Evolutionary conservation across 306 rosid species (phyloP).

Genomic region (Myrica gale): DNA sequence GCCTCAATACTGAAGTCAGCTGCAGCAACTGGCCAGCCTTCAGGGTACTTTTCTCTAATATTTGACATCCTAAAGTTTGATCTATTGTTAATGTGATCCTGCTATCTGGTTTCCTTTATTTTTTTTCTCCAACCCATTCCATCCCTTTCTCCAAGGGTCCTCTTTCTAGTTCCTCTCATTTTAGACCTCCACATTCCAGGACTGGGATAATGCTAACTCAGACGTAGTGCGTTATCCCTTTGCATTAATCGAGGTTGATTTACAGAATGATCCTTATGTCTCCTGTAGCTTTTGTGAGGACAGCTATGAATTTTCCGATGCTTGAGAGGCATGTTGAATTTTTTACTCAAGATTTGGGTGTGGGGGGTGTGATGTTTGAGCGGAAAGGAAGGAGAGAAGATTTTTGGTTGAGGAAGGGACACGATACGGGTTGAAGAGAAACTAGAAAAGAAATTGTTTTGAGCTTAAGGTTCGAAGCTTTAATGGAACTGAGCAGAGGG

Average conservation of each 20-base stretch:
- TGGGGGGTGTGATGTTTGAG: not conserved
- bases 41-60: conserved; percentile 57
- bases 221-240: not conserved
- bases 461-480: not conserved
- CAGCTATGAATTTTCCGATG: not conserved
- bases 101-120: not conserved
- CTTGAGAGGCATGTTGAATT: not conserved
- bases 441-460: not conserved
- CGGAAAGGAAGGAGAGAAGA: not conserved
- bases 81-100: not conserved
- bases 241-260: not conserved
- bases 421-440: not conserved
- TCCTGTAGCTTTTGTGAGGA: not conserved
- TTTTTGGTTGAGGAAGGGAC: not conserved
- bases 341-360: not conserved
- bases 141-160: not conserved
- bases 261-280: not conserved
- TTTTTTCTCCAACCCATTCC: not conserved
- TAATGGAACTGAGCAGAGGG: not conserved
- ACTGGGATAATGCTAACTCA: not conserved
- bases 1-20: conserved; percentile 86
- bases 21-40: conserved; percentile 82
- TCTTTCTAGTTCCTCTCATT: not conserved
- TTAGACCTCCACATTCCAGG: not conserved
- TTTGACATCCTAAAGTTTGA: not conserved